Conservation (phyloP, 106 monocot genomes). For the Dendrobium nobile region DNA sequence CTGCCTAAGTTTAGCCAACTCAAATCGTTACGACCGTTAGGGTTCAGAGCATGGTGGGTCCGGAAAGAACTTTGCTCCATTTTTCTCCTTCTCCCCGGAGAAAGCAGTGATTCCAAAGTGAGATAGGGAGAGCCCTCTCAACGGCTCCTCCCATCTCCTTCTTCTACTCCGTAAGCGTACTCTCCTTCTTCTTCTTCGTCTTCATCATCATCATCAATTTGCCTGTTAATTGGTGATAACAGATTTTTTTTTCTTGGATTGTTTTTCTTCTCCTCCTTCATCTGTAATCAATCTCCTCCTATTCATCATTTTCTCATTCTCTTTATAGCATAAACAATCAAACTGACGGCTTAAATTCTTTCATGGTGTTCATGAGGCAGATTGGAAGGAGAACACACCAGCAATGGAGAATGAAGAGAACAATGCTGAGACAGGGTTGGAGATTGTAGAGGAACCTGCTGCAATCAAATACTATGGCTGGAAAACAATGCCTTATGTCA, state of each 20-base stretch:
- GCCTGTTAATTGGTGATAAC: too few species aligned
- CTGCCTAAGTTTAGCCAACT: neutral
- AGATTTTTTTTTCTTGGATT: too few species aligned
- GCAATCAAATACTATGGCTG: conserved; percentile 7
- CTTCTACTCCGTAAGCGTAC: too few species aligned
- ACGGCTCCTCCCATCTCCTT: too few species aligned
- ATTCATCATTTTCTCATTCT: too few species aligned
- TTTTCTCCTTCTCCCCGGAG: too few species aligned
- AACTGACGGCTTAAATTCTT: neutral
- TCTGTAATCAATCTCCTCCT: neutral
- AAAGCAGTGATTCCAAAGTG: too few species aligned
- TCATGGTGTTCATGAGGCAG: neutral
- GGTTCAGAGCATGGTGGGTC: neutral
- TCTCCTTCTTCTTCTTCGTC: neutral
- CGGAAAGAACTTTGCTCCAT: neutral
- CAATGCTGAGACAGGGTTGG: neutral
- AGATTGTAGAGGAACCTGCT: neutral
- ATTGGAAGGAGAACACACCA: neutral
- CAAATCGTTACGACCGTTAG: neutral
- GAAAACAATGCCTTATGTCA: conserved; percentile 3
- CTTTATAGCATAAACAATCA: too few species aligned
- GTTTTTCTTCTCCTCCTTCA: neutral
- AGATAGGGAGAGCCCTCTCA: too few species aligned
- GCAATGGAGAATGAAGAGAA: conserved; percentile 1
- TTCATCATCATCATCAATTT: neutral